A percentile compares a stretch with the other conserved stretches of the same genome.
Evolutionary conservation across 2,329 filamentous ascomycete species (phyloP).

Genomic region (Botrytis pseudocinerea): DNA sequence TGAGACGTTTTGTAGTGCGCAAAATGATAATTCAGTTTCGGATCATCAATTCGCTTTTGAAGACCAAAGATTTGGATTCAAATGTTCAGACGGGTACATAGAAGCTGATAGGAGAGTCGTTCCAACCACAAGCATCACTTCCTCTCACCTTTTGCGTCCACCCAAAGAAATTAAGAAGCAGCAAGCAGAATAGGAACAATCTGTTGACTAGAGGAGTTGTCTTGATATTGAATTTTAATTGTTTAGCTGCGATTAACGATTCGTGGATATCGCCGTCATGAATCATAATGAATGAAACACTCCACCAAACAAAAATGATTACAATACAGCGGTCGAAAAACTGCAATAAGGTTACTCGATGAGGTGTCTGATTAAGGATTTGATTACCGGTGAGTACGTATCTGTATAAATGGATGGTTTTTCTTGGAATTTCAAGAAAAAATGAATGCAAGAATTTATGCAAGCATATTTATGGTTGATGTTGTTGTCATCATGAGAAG

Average conservation of each 20-base stretch:
- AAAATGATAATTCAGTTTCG: neutral
- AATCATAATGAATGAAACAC: neutral
- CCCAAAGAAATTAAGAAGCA: neutral
- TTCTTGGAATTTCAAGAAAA: no score
- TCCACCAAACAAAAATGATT: no score
- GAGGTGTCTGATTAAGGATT: neutral
- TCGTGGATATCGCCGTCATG: neutral
- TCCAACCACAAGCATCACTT: neutral
- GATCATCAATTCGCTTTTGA: neutral
- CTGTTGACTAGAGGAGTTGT: no score
- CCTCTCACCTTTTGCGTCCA: no score
- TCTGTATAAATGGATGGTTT: no score
- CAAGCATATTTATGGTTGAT: neutral
- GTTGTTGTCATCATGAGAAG: neutral
- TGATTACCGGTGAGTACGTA: neutral
- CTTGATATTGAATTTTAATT: neutral
- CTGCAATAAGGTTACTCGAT: neutral
- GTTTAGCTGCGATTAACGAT: no score
- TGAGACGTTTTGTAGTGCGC: no score
- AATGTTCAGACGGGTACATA: neutral
- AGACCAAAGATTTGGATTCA: neutral
- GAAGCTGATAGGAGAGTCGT: neutral
- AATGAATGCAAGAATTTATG: neutral
- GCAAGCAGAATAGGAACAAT: neutral
- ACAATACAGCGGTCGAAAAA: neutral